These are phyloP conservation scores for Ciborinia camelliae DNA, from an alignment of 2,329 filamentous ascomycete genomes.

Conservation along the genomic window DNA sequence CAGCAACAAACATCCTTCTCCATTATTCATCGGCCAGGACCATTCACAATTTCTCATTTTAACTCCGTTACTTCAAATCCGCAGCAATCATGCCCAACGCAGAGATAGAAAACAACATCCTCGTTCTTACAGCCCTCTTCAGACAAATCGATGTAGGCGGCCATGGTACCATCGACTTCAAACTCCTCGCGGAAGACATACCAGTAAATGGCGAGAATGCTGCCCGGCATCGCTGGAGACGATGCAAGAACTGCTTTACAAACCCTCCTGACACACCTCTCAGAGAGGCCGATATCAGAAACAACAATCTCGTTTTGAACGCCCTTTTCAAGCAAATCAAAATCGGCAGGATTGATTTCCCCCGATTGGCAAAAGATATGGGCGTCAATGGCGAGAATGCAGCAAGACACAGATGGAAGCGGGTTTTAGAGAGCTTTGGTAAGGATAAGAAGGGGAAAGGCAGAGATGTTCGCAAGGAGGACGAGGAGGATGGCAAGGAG, in stretches of 20 bases:
- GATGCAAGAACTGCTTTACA: not conserved
- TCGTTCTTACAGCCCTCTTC: constrained; percentile 6
- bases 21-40: not conserved
- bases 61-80: not conserved
- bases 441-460: not conserved
- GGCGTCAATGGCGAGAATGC: not conserved
- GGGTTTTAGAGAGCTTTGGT: not conserved
- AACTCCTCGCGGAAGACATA: not conserved
- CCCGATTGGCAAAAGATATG: not conserved
- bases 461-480: not conserved
- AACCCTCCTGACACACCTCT: not conserved
- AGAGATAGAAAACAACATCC: not conserved
- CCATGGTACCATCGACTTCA: not conserved
- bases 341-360: not conserved
- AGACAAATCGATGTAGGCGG: not conserved
- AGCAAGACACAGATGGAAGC: not conserved
- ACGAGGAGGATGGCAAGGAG: not conserved
- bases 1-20: not conserved
- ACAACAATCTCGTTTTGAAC: not conserved
- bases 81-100: not conserved
- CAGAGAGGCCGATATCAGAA: not conserved
- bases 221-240: not conserved
- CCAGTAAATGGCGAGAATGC: not conserved
- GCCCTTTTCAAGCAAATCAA: not conserved
- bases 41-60: not conserved